These are phyloP conservation scores for Metschnikowia bowlesiae DNA, from an alignment of 805 yeast genomes.

Conservation along the genomic window DNA sequence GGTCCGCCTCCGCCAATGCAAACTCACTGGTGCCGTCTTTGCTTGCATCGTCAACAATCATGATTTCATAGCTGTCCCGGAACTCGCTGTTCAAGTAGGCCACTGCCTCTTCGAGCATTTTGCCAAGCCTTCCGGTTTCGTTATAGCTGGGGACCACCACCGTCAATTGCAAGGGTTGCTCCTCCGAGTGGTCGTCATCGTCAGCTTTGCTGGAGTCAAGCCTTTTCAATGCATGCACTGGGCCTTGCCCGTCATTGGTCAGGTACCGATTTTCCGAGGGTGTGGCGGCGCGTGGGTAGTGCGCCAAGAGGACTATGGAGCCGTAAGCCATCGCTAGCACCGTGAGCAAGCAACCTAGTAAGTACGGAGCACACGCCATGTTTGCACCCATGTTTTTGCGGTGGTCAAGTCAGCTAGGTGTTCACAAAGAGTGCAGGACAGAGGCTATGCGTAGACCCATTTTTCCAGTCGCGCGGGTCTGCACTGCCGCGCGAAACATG, in stretches of 20 bases:
- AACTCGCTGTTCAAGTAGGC: constrained; percentile 42
- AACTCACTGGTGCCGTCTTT: constrained; percentile 70
- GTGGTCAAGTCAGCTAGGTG: neutral
- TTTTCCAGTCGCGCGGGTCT: neutral
- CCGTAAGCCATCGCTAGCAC: constrained; percentile 30
- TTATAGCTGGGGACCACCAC: constrained; percentile 93
- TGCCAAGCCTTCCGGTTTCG: constrained; percentile 67
- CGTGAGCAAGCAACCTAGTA: constrained; percentile 6
- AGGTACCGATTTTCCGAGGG: constrained; percentile 50
- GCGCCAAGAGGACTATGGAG: constrained; percentile 49
- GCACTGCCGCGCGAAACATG: neutral
- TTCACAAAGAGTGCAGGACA: neutral
- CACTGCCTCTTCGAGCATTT: constrained; percentile 69
- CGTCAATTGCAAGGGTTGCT: constrained; percentile 47
- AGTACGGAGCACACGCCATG: neutral
- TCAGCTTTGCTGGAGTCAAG: constrained; percentile 1
- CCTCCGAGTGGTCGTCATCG: too few relatives aligned
- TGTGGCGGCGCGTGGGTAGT: constrained; percentile 55
- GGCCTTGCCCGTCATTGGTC: constrained; percentile 40
- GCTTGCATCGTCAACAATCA: constrained; percentile 92
- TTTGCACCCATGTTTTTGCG: neutral
- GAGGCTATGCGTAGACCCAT: neutral
- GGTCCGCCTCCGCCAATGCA: constrained; percentile 59
- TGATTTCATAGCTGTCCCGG: constrained; percentile 56
- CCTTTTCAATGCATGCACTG: constrained; percentile 32